These are phyloP conservation scores for Penicillium fimorum DNA, from an alignment of 495 filamentous ascomycete genomes.

Conservation along the genomic window DNA sequence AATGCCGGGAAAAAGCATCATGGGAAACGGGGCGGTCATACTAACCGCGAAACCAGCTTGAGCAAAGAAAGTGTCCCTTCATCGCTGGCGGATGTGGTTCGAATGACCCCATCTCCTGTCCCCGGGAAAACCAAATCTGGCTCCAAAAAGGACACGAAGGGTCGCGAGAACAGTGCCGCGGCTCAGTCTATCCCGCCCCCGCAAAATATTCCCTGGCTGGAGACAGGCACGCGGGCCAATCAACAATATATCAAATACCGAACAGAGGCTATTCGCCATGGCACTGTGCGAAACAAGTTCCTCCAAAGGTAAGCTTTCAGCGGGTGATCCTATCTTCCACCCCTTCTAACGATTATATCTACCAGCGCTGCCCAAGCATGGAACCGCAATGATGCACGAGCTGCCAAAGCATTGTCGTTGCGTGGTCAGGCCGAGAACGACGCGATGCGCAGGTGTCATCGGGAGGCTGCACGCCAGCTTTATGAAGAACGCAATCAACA, in stretches of 20 bases:
- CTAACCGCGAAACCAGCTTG: slow-evolving; percentile 47
- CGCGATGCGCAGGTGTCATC: slow-evolving; percentile 94
- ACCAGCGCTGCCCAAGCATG: slow-evolving; percentile 95
- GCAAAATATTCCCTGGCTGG: slow-evolving; percentile 94
- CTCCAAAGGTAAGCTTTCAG: slow-evolving; percentile 71
- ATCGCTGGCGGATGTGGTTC: slow-evolving; percentile 92
- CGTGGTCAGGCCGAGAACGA: slow-evolving; percentile 96
- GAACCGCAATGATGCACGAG: slow-evolving; percentile 96
- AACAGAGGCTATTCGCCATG: slow-evolving; percentile 93
- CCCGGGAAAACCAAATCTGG: slow-evolving; percentile 49
- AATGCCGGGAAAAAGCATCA: slow-evolving; percentile 78
- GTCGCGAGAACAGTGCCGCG: slow-evolving; percentile 74
- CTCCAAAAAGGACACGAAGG: slow-evolving; percentile 49
- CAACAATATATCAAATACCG: slow-evolving; percentile 91
- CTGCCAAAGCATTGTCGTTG: slow-evolving; percentile 90
- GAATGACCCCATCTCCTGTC: slow-evolving; percentile 81
- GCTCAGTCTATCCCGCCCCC: slow-evolving; percentile 81
- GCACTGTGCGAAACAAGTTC: slow-evolving; percentile 93
- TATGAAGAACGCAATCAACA: slow-evolving; percentile 95
- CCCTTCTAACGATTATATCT: slow-evolving; percentile 17
- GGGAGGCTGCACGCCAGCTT: slow-evolving; percentile 84
- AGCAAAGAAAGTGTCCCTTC: slow-evolving; percentile 68
- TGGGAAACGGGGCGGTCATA: slow-evolving; percentile 79
- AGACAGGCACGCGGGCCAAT: slow-evolving; percentile 88
- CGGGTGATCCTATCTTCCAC: slow-evolving; percentile 20